Evolutionary conservation across 1,284 basidiomycete species (phyloP), one percentile per base, ranked within the genome.

Genomic region (Laetiporus sulphureus): DNA sequence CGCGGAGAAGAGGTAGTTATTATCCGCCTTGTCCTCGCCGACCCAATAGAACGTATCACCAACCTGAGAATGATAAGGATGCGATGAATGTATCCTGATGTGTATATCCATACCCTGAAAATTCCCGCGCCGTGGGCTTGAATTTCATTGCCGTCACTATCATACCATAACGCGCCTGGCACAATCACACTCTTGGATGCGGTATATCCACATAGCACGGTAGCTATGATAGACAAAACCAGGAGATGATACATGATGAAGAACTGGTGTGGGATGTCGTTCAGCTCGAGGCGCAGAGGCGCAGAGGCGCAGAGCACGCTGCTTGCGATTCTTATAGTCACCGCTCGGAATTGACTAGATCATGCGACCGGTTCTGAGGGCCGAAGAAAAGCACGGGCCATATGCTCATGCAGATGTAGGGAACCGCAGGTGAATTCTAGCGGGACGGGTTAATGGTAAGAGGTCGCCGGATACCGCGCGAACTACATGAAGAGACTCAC

Each of bases 91-190:
- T 8, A 11, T 7, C 3, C 13, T 27, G 13, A 13, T 13, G 25
- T 3, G 33, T 11, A 12, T 24, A 20, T 5, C 41, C 47, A 21
- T 45, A 75, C 77, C 61, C 77, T 77, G 20, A 81, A 46, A 37
- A 82, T 65, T 2, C 77, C 77, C 6, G 68, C 77, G 5, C 79
- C 77, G 56, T 82, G 79, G 5, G 75, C 77, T 52, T 82, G 78
- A 13, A 80, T 79, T n/a, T 68, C 59, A 53, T 74, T 78, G 3
- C 79, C 78, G 47, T 65, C 70, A 6, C 75, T 79, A 53, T 82
- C 78, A 5, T 67, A 73, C 79, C 77, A 80, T 3, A 68, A 64
- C n/a, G 79, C 77, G 19, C 79, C 79, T 16, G 77, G 70, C 4
- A 80, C 77, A 7, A 38, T 33, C 12, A 45, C 34, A 41, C 38